Base-by-base conservation (phyloP, 1,284 basidiomycete species). In the Fomes fomentarius region DNA sequence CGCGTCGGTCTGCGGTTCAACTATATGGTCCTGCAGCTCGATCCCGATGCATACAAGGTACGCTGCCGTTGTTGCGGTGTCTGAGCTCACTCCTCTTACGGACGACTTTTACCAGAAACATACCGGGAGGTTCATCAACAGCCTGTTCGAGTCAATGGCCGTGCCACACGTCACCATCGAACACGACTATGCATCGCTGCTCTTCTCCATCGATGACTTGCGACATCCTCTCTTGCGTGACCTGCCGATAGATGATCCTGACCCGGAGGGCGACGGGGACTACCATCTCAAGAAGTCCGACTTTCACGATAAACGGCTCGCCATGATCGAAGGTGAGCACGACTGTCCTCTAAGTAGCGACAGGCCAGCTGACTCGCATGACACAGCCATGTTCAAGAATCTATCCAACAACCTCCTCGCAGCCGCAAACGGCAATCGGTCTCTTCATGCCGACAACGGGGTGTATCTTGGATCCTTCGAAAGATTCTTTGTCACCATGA, bases 1-100 rank as follows among this genome's bases (percentile, higher is more conserved):
- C 81, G 89, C 48, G 81, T 93, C 24, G 85, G 87, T 12, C 67
- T 94, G 41, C 79, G 84, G 14, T 85, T 94, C 66, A 83, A 87
- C 75, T 77, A 82, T 42, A 84, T 78, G 48, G 72, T 94, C 2
- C 76, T 92, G 31, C 70, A 76, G 41, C 72, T 87, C 10, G 87
- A 94, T 62, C 84, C 87, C 0, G 74, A 71, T 46, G 76, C 83
- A 24, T 93, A 91, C 66, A 50, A 62, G 48, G 89, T 90, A 56
- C 64, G 81, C 72, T 2, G 47, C 25, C 21, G 48, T 2, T 39
- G 41, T 19, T 9, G 35, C n/a, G n/a, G n/a, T n/a, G n/a, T n/a
- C n/a, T n/a, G n/a, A n/a, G n/a, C n/a, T n/a, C n/a, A n/a, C n/a
- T n/a, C n/a, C n/a, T n/a, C n/a, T n/a, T n/a, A n/a, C n/a, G n/a